A percentile compares a stretch with the other conserved stretches of the same genome.
Evolutionary conservation across 176 grass and related monocot genomes (phyloP).

Genomic region (Elaeis guineensis): DNA sequence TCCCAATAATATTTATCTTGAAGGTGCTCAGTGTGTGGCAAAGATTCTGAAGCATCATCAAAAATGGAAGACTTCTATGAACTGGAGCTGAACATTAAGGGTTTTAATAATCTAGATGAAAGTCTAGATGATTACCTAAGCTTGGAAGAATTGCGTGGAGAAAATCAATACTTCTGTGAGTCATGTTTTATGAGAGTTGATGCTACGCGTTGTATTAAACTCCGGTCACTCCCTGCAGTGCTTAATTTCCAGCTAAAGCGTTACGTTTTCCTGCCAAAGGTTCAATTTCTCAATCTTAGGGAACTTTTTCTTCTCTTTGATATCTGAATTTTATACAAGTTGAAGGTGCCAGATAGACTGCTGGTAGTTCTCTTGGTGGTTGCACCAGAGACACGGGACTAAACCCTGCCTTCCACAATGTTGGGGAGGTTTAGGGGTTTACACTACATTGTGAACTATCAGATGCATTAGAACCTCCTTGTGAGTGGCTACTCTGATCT

Average conservation of each 20-base stretch:
- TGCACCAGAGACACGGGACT: too few relatives aligned
- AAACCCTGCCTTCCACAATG: too few relatives aligned
- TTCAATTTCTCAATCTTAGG: slow-evolving; percentile 22
- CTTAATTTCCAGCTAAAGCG: slow-evolving; percentile 96
- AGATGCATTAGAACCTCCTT: too few relatives aligned
- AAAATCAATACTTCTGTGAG: slow-evolving; percentile 88
- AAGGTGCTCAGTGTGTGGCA: slow-evolving; percentile 86
- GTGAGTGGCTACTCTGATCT: neutral
- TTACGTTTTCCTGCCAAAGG: slow-evolving; percentile 93
- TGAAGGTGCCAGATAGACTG: too few relatives aligned
- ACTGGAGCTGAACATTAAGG: slow-evolving; percentile 97
- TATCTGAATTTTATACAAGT: neutral
- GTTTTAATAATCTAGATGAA: slow-evolving; percentile 78
- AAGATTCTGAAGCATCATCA: slow-evolving; percentile 87
- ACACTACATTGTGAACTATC: too few relatives aligned
- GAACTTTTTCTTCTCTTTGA: slow-evolving; percentile 11
- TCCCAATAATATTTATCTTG: slow-evolving; percentile 18
- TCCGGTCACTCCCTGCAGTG: slow-evolving; percentile 67
- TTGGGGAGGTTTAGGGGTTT: too few relatives aligned
- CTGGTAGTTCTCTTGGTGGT: too few relatives aligned
- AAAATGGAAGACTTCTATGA: slow-evolving; percentile 99
- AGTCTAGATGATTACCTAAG: slow-evolving; percentile 93
- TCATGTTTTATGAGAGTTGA: slow-evolving; percentile 84
- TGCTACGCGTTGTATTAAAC: slow-evolving; percentile 86
- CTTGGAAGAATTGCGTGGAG: slow-evolving; percentile 72